Evolutionary conservation across 805 yeast species (phyloP).

Genomic region (Yarrowia sp.): DNA sequence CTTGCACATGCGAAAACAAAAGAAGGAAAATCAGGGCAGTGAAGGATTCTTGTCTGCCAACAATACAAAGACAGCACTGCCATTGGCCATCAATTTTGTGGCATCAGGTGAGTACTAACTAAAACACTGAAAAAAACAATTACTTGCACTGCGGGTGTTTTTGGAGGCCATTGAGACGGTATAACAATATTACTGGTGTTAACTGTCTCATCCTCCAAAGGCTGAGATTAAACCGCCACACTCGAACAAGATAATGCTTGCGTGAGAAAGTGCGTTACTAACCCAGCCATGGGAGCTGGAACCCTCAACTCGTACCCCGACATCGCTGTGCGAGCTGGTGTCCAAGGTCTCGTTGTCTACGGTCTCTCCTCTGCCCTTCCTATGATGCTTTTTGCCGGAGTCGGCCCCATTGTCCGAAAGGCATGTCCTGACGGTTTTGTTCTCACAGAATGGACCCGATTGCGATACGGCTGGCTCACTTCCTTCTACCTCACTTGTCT

Average conservation of each 20-base stretch:
- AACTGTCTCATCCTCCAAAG: slow-evolving; percentile 28
- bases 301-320: slow-evolving; percentile 80
- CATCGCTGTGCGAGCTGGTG: slow-evolving; percentile 79
- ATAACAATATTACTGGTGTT: neutral
- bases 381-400: slow-evolving; percentile 71
- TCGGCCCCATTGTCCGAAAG: slow-evolving; percentile 76
- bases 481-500: slow-evolving; percentile 74
- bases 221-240: slow-evolving; percentile 76
- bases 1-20: slow-evolving; percentile 44
- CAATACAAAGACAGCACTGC: slow-evolving; percentile 64
- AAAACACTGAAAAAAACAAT: no score
- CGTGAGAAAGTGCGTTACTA: slow-evolving; percentile 57
- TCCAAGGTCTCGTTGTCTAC: slow-evolving; percentile 83
- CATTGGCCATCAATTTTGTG: slow-evolving; percentile 80
- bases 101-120: slow-evolving; percentile 70
- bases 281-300: slow-evolving; percentile 81
- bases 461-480: slow-evolving; percentile 68
- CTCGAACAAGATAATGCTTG: slow-evolving; percentile 82
- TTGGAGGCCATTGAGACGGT: neutral
- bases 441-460: slow-evolving; percentile 90
- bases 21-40: slow-evolving; percentile 33
- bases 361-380: slow-evolving; percentile 79
- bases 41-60: slow-evolving; percentile 69
- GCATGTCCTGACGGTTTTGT: slow-evolving; percentile 88
- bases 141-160: slow-evolving; percentile 46